A percentile compares a stretch with the other conserved stretches of the same genome.
Conservation (phyloP, 768 basidiomycete genomes). For the Roridomyces roridus region DNA sequence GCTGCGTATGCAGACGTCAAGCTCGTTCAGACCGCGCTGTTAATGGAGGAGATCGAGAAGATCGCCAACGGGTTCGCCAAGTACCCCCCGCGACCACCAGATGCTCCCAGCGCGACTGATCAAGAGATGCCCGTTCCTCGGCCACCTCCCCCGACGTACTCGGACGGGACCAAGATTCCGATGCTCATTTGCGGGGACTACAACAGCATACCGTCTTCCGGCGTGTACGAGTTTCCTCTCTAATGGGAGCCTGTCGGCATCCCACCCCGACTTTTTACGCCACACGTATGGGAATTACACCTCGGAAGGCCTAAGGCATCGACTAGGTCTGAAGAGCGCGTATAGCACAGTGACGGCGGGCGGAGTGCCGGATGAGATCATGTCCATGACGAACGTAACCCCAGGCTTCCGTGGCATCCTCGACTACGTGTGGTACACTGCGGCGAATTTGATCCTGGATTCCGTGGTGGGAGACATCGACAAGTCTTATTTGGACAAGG, state of each 20-base stretch:
- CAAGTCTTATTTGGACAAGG: slow-evolving; percentile 80
- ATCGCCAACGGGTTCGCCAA: slow-evolving; percentile 83
- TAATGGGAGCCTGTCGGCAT: slow-evolving; percentile 67
- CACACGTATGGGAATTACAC: slow-evolving; percentile 94
- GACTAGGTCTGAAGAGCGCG: slow-evolving; percentile 82
- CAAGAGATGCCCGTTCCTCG: slow-evolving; percentile 35
- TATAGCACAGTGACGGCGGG: slow-evolving; percentile 61
- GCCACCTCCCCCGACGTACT: slow-evolving; percentile 70
- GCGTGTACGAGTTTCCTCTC: slow-evolving; percentile 92
- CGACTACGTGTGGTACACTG: slow-evolving; percentile 95
- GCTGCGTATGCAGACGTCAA: slow-evolving; percentile 94
- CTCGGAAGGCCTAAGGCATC: slow-evolving; percentile 83
- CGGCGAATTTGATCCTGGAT: slow-evolving; percentile 73
- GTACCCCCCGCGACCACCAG: slow-evolving; percentile 69
- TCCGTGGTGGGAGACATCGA: slow-evolving; percentile 92
- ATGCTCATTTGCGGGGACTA: slow-evolving; percentile 93
- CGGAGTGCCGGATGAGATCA: slow-evolving; percentile 46
- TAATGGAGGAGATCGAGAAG: slow-evolving; percentile 94
- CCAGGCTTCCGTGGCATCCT: slow-evolving; percentile 87
- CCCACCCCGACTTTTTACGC: slow-evolving; percentile 92
- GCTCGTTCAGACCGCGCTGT: slow-evolving; percentile 91
- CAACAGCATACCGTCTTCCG: slow-evolving; percentile 87
- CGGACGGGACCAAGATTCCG: slow-evolving; percentile 90
- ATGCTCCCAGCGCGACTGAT: slow-evolving; percentile 37
- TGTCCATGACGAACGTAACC: slow-evolving; percentile 82